Percentiles rank a stretch among this genome's conserved stretches.
Conservation (phyloP, 768 basidiomycete genomes). For the Naganishia antarctica region DNA sequence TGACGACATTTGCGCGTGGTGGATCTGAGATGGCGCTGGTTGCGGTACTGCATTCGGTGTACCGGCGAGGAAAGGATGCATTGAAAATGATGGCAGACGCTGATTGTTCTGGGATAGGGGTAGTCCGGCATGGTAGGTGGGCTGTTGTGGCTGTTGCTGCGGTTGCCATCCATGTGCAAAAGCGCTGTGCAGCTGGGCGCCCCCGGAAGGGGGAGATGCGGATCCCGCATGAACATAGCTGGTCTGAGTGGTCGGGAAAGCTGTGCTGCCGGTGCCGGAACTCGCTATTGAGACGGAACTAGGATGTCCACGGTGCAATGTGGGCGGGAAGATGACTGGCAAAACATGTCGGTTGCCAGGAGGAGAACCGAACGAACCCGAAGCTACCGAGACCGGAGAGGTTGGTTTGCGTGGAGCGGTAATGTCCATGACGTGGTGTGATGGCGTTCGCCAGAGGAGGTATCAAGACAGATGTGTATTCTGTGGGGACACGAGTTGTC, state of each 20-base stretch:
- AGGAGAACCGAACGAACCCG: constrained; percentile 14
- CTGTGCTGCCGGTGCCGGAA: background rate
- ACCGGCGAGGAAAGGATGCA: constrained; percentile 8
- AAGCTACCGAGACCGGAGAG: constrained; percentile 1
- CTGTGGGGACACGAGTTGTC: too few relatives aligned
- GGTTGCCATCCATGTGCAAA: constrained; percentile 19
- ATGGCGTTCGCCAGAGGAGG: background rate
- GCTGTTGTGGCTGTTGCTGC: constrained; percentile 3
- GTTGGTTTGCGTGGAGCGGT: constrained; percentile 11
- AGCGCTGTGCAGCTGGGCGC: background rate
- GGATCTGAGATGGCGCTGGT: background rate
- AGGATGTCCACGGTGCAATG: constrained; percentile 4
- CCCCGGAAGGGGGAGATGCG: background rate
- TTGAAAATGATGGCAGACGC: constrained; percentile 13
- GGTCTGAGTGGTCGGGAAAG: constrained; percentile 19
- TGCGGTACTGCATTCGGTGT: background rate
- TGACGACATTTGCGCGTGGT: background rate
- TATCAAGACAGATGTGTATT: background rate
- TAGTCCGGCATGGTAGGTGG: background rate
- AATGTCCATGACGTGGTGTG: constrained; percentile 11
- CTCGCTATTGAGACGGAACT: constrained; percentile 9
- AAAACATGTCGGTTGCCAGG: constrained; percentile 10
- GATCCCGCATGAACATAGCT: constrained; percentile 21
- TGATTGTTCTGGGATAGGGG: background rate
- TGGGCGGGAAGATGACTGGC: constrained; percentile 6